Base-by-base conservation (phyloP, 106 monocot genomes). In the Gastrodia elata region DNA sequence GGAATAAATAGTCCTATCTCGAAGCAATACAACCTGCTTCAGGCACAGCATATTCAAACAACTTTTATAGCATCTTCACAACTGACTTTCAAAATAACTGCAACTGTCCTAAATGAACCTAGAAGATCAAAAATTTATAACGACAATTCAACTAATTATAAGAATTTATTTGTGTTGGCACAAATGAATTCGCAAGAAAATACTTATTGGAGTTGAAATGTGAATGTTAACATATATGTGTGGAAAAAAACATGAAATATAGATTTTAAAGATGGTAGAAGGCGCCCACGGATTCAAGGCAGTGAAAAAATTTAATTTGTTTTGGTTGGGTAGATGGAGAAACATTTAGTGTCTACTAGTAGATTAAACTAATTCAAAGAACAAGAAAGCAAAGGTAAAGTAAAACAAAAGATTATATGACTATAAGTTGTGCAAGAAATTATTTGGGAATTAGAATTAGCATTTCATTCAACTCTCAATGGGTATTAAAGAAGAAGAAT, bases 61-160 rank as follows among this genome's bases (percentile, higher is more conserved):
- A n/a, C n/a, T n/a, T n/a, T n/a, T n/a, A n/a, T n/a, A n/a, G n/a
- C n/a, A n/a, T n/a, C n/a, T n/a, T n/a, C n/a, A n/a, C n/a, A n/a
- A n/a, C n/a, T n/a, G n/a, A n/a, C n/a, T n/a, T n/a, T n/a, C n/a
- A n/a, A n/a, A n/a, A n/a, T n/a, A n/a, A n/a, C n/a, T n/a, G n/a
- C n/a, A n/a, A n/a, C n/a, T n/a, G n/a, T n/a, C n/a, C n/a, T n/a
- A n/a, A n/a, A n/a, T n/a, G n/a, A n/a, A n/a, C n/a, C n/a, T n/a
- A n/a, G n/a, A n/a, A n/a, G n/a, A n/a, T n/a, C n/a, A n/a, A 52
- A 52, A 52, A n/a, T 49, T 49, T 20, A 49, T 49, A 49, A 49
- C 3, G 15, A 20, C 48, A 49, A 49, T 20, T 49, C 3, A n/a
- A 49, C 18, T 5, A 3, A 5, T 20, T 49, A 49, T n/a, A 49